Evolutionary conservation across 352 stramenopile species (phyloP), one percentile per base, ranked within the genome.

Genomic region (Pythium chondricola): DNA sequence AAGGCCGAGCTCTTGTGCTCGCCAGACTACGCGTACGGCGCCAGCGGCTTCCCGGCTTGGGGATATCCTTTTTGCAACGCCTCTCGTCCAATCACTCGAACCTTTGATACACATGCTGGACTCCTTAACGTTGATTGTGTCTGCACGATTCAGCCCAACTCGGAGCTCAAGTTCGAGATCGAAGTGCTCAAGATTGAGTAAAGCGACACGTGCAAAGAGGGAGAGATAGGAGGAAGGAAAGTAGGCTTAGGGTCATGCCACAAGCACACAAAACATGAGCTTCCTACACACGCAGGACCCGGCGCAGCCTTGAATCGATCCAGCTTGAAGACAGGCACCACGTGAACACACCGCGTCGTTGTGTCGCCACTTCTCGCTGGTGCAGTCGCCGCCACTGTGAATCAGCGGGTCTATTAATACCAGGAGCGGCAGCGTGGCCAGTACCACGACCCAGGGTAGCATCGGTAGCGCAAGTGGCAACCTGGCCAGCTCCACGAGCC

Each of bases 21-120:
- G 17, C 88, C 91, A 16, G 92, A 98, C 72, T 98, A 98, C 71
- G 93, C 92, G 43, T 98, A 98, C 69, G 95, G 95, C 41, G 58
- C 73, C 0, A 61, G 71, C 11, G 95, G 93, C 25, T 98, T 98
- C 49, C 77, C 83, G 27, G 85, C 91, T 2, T 98, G 93, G 94
- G 93, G 94, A 85, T 87, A 87, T 87, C 74, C 72, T 83, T 74
- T 56, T 43, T 56, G 63, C 21, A 30, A 31, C 26, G 45, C 36
- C 47, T 27, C n/a, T n/a, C n/a, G n/a, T n/a, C n/a, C n/a, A n/a
- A n/a, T n/a, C n/a, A n/a, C n/a, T n/a, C n/a, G n/a, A n/a, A n/a
- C n/a, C n/a, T n/a, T n/a, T n/a, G n/a, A n/a, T n/a, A n/a, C n/a
- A n/a, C n/a, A n/a, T n/a, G n/a, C n/a, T n/a, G n/a, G n/a, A n/a